phyloP scores from a whole-genome alignment of 305 asterid species.

The Solanum hybrid region DNA sequence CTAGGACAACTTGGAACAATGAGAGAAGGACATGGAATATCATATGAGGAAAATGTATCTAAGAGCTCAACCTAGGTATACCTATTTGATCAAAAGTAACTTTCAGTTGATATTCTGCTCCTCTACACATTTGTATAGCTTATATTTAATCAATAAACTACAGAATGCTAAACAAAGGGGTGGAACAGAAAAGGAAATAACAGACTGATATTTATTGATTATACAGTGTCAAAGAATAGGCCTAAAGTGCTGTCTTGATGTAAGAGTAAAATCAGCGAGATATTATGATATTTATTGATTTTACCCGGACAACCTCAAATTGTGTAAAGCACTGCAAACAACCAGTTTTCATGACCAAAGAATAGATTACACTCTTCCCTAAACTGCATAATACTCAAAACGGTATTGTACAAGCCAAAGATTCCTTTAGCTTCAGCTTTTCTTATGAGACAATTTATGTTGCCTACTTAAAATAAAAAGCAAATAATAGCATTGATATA shows the following conservation, averaged over 20 bases:
- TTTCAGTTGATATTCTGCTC: not conserved
- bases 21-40: not conserved
- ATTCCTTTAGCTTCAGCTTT: not conserved
- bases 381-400: not conserved
- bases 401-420: not conserved
- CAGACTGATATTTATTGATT: not conserved
- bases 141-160: not conserved
- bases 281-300: not conserved
- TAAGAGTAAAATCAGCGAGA: not conserved
- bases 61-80: not conserved
- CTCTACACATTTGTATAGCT: not conserved
- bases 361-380: not conserved
- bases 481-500: not conserved
- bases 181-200: not conserved
- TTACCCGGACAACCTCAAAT: not conserved
- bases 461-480: not conserved
- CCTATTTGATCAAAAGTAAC: constrained; percentile 1
- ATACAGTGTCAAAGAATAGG: not conserved
- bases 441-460: not conserved
- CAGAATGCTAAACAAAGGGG: not conserved
- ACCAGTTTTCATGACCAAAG: not conserved
- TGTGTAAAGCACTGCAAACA: not conserved
- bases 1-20: not conserved
- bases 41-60: not conserved
- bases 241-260: not conserved